Evolutionary conservation across 176 grass and related monocot species (phyloP).

Genomic region (Zoysia pacifica): DNA sequence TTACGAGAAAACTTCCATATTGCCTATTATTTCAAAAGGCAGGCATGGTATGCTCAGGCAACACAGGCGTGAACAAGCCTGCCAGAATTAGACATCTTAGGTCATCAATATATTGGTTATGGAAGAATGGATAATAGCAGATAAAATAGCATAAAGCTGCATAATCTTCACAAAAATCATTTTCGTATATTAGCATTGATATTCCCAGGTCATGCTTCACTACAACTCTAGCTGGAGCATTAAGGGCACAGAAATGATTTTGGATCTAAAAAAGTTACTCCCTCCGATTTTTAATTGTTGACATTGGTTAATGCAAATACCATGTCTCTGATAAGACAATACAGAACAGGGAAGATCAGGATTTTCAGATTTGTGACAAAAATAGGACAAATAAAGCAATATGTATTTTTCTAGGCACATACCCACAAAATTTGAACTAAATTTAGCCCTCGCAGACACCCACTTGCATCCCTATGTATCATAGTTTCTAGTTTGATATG

Average conservation of each 20-base stretch:
- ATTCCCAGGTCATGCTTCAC: neutral
- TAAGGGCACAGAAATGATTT: neutral
- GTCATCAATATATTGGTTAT: neutral
- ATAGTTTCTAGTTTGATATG: neutral
- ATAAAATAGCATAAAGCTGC: constrained; percentile 6
- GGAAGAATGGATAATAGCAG: neutral
- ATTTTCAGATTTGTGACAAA: neutral
- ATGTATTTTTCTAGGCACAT: neutral
- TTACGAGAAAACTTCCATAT: constrained; percentile 21
- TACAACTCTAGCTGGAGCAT: constrained; percentile 8
- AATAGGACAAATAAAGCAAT: neutral
- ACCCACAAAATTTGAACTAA: too few species aligned
- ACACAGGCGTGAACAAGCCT: constrained; percentile 38
- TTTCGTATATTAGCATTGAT: constrained; percentile 3
- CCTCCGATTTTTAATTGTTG: too few species aligned
- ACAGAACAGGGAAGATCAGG: neutral
- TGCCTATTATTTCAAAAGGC: constrained; percentile 35
- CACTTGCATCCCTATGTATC: neutral
- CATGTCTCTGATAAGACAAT: neutral
- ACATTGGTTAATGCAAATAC: too few species aligned
- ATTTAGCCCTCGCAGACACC: neutral
- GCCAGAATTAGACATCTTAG: constrained; percentile 34
- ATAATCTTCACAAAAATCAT: constrained; percentile 13
- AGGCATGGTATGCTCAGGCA: constrained; percentile 23
- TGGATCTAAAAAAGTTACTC: neutral